Percentiles rank a stretch among this genome's conserved stretches.
phyloP scores from a whole-genome alignment of 495 filamentous ascomycete genomes.

The Penicillium arizonense region DNA sequence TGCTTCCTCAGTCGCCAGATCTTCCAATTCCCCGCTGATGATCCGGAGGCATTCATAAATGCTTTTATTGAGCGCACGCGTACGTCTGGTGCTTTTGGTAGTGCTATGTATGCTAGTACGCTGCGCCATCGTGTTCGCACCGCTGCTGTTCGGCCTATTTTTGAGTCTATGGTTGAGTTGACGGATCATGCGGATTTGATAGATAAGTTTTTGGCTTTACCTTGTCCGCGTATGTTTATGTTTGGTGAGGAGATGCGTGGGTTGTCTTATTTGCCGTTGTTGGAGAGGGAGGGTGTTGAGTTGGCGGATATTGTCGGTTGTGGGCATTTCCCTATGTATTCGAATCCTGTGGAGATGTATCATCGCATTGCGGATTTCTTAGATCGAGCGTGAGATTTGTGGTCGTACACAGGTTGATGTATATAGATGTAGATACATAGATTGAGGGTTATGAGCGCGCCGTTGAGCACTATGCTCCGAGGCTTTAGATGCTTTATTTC shows the following conservation, averaged over 20 bases:
- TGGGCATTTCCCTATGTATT: conserved; percentile 37
- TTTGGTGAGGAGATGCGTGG: conserved; percentile 24
- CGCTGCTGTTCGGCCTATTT: conserved; percentile 21
- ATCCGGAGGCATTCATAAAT: conserved; percentile 22
- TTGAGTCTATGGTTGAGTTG: conserved; percentile 28
- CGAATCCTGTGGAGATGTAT: conserved; percentile 31
- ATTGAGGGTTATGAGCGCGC: neutral
- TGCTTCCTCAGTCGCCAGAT: conserved; percentile 32
- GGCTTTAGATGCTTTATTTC: no score
- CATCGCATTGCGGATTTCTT: conserved; percentile 20
- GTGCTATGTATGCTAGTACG: conserved; percentile 23
- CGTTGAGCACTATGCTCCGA: no score
- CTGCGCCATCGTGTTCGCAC: conserved; percentile 18
- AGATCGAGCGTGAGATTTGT: conserved; percentile 1
- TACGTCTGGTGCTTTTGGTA: conserved; percentile 11
- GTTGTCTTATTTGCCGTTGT: conserved; percentile 20
- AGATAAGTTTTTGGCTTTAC: conserved; percentile 19
- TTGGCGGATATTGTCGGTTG: conserved; percentile 22
- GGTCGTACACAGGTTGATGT: neutral
- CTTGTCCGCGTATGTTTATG: conserved; percentile 27
- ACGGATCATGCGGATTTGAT: conserved; percentile 23
- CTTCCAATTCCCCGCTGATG: conserved; percentile 18
- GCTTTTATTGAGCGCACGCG: conserved; percentile 23
- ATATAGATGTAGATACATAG: neutral
- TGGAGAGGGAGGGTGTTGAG: conserved; percentile 23